Percentiles rank a stretch among this genome's conserved stretches.
These are phyloP conservation scores for Microcos paniculata DNA, from an alignment of 345 rosid species.

Conservation along the genomic window DNA sequence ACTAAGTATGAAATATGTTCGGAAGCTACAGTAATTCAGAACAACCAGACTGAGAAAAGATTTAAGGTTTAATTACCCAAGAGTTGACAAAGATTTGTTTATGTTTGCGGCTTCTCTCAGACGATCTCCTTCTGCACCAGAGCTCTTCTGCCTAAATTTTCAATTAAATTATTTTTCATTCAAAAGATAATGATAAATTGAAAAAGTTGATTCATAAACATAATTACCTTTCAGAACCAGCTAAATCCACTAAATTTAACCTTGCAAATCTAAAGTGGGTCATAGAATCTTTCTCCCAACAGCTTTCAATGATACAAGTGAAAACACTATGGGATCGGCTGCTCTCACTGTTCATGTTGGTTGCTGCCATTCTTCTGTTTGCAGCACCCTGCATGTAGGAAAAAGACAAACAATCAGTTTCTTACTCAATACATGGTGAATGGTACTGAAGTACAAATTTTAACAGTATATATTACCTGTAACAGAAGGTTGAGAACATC, in stretches of 20 bases:
- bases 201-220: constrained; percentile 7
- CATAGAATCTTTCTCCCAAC: constrained; percentile 85
- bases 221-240: constrained; percentile 95
- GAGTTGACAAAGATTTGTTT: constrained; percentile 88
- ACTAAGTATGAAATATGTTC: not conserved
- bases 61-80: constrained; percentile 58
- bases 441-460: constrained; percentile 9
- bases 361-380: constrained; percentile 86
- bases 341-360: constrained; percentile 93
- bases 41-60: constrained; percentile 22
- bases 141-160: constrained; percentile 81
- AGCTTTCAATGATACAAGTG: constrained; percentile 90
- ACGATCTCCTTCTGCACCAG: constrained; percentile 98
- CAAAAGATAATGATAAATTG: constrained; percentile 11
- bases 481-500: constrained; percentile 77
- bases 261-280: constrained; percentile 82
- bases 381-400: constrained; percentile 63
- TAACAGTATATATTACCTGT: constrained; percentile 44
- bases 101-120: constrained; percentile 97
- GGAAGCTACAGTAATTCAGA: not conserved
- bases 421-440: not conserved
- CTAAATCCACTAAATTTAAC: constrained; percentile 91
- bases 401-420: constrained; percentile 14
- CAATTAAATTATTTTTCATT: constrained; percentile 20
- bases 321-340: constrained; percentile 97